Evolutionary conservation across 352 stramenopile genomes (phyloP), one percentile per base, ranked within the genome.

Genomic region (Globisporangium alternatum): DNA sequence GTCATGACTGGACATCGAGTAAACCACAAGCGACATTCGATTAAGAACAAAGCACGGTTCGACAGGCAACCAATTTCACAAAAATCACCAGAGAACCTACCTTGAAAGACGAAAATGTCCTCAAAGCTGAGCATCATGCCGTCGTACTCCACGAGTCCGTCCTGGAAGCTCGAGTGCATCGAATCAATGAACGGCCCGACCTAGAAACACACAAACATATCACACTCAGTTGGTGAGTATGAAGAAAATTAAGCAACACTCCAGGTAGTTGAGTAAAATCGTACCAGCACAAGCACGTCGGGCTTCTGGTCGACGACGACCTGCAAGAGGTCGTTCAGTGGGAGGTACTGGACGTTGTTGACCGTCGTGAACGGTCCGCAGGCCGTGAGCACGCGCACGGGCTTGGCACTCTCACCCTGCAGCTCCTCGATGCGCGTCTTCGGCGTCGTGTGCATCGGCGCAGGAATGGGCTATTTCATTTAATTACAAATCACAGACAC

Each of bases 181-280:
- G 78, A 81, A 74, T 99, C 96, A 28, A 99, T 97, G 80, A 99
- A 99, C 15, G 97, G 97, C 17, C 97, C 97, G 41, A 96, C 83
- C 86, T 94, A 45, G 3, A 69, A 49, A 12, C 65, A 12, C 8
- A 39, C 10, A 39, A 47, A 54, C 17, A 37, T 28, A 54, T 6
- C 8, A 47, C 35, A 54, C 7, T 15, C 28, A 19, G 13, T 28
- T 21, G 47, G 17, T 21, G 44, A 8, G 15, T 7, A 44, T 37
- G 0, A 43, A 30, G 5, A 60, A n/a, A 7, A 59, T 7, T 21
- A 21, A 59, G 8, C 22, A 53, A 37, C 21, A 2, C 44, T 9
- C 25, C 25, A 28, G 25, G 25, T 28, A 39, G 28, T 2, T 2
- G 67, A 22, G 19, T 43, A 47, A 15, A 52, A 13, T 65, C 78